These are phyloP conservation scores for Thraustochytrium striatum DNA, from an alignment of 352 stramenopile species.

Conservation along the genomic window DNA sequence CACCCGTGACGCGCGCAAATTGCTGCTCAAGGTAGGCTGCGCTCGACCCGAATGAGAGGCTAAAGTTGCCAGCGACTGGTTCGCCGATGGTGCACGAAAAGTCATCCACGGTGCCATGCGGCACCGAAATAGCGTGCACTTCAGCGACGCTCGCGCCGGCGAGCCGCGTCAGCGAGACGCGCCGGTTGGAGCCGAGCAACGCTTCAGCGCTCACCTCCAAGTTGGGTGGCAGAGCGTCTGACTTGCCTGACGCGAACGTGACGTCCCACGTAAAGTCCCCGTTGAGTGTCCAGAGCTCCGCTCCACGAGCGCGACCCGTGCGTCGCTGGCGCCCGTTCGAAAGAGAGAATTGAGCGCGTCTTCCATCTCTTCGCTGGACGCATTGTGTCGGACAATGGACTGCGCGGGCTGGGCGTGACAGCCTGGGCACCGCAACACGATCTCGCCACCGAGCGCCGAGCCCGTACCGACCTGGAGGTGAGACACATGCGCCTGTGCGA, in stretches of 20 bases:
- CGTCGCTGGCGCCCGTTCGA: not conserved
- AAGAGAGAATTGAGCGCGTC: not conserved
- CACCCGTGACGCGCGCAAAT: not conserved
- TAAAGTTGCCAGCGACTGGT: not conserved
- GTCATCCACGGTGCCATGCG: not conserved
- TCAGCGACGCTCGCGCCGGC: slow-evolving; percentile 22
- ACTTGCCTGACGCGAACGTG: slow-evolving; percentile 1
- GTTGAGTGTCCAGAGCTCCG: not conserved
- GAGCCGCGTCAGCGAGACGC: not conserved
- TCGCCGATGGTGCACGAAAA: not conserved
- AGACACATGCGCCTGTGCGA: not conserved
- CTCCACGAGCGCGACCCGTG: not conserved
- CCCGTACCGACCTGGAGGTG: not conserved
- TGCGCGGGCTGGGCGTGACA: not conserved
- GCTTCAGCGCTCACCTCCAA: not conserved
- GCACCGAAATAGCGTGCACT: slow-evolving; percentile 6
- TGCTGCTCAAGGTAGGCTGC: not conserved
- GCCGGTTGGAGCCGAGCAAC: not conserved
- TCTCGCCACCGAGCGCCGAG: not conserved
- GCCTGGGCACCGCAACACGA: not conserved
- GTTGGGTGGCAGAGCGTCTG: slow-evolving; percentile 12
- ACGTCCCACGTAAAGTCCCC: not conserved
- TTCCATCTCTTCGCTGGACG: not conserved
- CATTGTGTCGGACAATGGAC: not conserved
- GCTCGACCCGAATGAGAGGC: not conserved